A percentile compares a stretch with the other conserved stretches of the same genome.
Conservation (phyloP, 371 early-diverging fungal species). For the Umbelopsis sp. region DNA sequence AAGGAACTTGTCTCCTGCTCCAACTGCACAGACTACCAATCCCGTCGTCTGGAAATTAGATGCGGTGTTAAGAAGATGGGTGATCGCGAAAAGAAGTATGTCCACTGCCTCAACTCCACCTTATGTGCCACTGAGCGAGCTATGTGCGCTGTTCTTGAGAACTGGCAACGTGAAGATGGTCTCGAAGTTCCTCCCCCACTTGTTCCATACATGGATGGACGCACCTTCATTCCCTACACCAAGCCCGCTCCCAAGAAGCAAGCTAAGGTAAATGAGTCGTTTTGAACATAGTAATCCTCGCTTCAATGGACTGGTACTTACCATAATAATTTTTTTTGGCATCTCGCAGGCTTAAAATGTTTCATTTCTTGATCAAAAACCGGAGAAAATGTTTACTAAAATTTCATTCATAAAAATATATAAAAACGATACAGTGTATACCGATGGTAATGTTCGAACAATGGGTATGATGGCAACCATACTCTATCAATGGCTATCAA, state of each 20-base stretch:
- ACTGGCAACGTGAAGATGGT: conserved; percentile 95
- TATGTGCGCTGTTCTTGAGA: conserved; percentile 98
- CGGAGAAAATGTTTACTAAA: no score
- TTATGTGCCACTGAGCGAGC: conserved; percentile 98
- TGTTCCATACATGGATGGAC: conserved; percentile 93
- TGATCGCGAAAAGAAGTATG: conserved; percentile 96
- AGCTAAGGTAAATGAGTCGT: background rate
- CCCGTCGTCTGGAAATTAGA: conserved; percentile 95
- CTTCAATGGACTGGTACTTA: background rate
- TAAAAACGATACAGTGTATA: no score
- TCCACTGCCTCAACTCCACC: conserved; percentile 99
- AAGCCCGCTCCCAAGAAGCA: conserved; percentile 44
- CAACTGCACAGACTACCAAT: conserved; percentile 99
- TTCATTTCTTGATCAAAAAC: no score
- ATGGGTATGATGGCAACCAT: no score
- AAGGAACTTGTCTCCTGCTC: conserved; percentile 99
- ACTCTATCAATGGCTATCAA: no score
- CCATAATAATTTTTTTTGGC: background rate
- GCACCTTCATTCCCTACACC: conserved; percentile 88
- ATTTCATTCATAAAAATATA: no score
- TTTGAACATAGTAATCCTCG: background rate
- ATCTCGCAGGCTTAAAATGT: background rate
- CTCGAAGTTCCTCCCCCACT: conserved; percentile 87
- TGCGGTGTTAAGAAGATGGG: conserved; percentile 97
- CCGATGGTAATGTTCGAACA: no score